Conservation (phyloP, 345 rosid genomes). For the Atalantia buxifolia region DNA sequence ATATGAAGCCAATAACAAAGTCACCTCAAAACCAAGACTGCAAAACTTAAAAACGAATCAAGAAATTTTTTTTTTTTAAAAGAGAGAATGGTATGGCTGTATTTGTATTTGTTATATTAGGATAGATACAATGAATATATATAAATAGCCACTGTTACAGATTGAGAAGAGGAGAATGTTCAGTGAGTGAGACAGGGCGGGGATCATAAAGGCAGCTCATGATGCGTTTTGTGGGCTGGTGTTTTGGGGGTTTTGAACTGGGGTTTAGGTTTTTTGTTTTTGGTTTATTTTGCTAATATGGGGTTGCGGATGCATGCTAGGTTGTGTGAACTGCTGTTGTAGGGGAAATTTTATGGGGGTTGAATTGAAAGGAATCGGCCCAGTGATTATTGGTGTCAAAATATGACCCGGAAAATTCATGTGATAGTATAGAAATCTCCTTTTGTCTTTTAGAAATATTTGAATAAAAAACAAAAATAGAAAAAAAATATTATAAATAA, state of each 20-base stretch:
- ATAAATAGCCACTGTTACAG: not conserved
- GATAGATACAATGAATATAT: not conserved
- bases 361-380: not conserved
- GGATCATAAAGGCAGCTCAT: not conserved
- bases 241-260: not conserved
- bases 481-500: no score
- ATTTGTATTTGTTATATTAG: not conserved
- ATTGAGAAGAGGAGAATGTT: not conserved
- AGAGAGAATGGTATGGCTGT: not conserved
- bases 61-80: not conserved
- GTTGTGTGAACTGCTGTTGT: not conserved
- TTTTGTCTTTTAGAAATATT: no score
- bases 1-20: not conserved
- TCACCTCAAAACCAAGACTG: not conserved
- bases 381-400: not conserved
- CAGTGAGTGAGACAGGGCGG: no score
- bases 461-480: no score
- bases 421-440: not conserved
- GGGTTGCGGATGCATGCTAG: not conserved
- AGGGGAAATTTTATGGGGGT: not conserved
- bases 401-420: not conserved
- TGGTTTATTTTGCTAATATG: not conserved
- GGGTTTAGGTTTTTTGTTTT: slow-evolving; percentile 4
- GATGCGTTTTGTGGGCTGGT: not conserved
- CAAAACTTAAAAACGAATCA: not conserved